phyloP scores from a whole-genome alignment of 2,329 filamentous ascomycete genomes.

The Venturia effusa region DNA sequence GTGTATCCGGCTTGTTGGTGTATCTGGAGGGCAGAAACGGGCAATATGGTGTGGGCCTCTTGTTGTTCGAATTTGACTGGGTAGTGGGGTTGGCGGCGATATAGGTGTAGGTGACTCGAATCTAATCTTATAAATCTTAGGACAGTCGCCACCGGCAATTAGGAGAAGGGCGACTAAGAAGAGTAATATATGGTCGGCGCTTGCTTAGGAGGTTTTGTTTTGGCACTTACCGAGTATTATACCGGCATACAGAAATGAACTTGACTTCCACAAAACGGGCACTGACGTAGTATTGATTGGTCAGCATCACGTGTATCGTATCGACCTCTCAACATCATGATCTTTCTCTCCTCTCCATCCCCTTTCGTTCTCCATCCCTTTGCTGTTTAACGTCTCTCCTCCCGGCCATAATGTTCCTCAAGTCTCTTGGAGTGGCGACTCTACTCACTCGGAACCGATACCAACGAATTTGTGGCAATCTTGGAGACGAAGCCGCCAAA shows the following conservation, averaged over 20 bases:
- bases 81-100: not conserved
- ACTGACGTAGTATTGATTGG: not conserved
- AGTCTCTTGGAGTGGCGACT: too few species aligned
- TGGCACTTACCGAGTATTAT: not conserved
- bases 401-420: too few species aligned
- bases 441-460: too few species aligned
- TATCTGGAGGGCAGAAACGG: not conserved
- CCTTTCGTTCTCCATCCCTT: not conserved
- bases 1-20: not conserved
- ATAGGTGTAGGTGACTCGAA: not conserved
- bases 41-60: not conserved
- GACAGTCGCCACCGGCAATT: not conserved
- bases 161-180: not conserved
- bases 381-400: not conserved
- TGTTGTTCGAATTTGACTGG: not conserved
- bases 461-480: too few species aligned
- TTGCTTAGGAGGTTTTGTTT: not conserved
- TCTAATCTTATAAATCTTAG: not conserved
- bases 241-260: not conserved
- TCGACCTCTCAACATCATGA: not conserved
- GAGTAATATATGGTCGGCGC: not conserved
- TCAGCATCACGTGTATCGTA: not conserved
- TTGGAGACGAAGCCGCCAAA: too few species aligned
- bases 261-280: not conserved
- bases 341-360: not conserved